Conservation (phyloP, 768 basidiomycete species). For the Termitomyces sp. region DNA sequence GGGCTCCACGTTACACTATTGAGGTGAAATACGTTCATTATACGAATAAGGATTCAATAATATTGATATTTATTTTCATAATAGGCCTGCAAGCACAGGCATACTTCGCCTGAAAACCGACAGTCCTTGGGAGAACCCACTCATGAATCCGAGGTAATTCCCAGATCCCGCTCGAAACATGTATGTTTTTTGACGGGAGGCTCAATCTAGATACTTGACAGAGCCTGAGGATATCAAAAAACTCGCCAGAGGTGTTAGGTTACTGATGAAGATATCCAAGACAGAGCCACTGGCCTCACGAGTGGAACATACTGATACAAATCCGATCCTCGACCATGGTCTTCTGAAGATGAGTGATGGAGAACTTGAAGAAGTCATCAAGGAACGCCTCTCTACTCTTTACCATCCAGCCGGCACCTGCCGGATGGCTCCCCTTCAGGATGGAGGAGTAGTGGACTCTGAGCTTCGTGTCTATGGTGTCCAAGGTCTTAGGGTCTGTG, state of each 20-base stretch:
- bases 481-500: slow-evolving; percentile 37
- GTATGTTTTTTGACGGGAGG: neutral
- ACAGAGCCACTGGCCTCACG: slow-evolving; percentile 31
- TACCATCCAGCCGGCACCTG: slow-evolving; percentile 44
- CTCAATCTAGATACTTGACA: slow-evolving; percentile 30
- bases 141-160: slow-evolving; percentile 37
- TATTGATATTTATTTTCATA: neutral
- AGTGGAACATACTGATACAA: slow-evolving; percentile 27
- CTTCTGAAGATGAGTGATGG: slow-evolving; percentile 30
- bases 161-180: neutral
- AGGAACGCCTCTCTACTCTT: slow-evolving; percentile 37
- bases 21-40: slow-evolving; percentile 22
- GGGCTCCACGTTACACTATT: slow-evolving; percentile 36
- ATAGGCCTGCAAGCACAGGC: slow-evolving; percentile 40
- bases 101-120: slow-evolving; percentile 31
- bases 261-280: slow-evolving; percentile 32
- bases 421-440: slow-evolving; percentile 35
- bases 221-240: slow-evolving; percentile 35
- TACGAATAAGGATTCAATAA: neutral
- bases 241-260: slow-evolving; percentile 34
- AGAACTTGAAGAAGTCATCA: slow-evolving; percentile 36
- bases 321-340: slow-evolving; percentile 33
- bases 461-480: slow-evolving; percentile 35
- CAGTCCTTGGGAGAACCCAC: slow-evolving; percentile 37
- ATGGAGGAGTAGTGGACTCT: slow-evolving; percentile 34